Conservation (phyloP, 331 rosid species). For the Arachis monticola region DNA sequence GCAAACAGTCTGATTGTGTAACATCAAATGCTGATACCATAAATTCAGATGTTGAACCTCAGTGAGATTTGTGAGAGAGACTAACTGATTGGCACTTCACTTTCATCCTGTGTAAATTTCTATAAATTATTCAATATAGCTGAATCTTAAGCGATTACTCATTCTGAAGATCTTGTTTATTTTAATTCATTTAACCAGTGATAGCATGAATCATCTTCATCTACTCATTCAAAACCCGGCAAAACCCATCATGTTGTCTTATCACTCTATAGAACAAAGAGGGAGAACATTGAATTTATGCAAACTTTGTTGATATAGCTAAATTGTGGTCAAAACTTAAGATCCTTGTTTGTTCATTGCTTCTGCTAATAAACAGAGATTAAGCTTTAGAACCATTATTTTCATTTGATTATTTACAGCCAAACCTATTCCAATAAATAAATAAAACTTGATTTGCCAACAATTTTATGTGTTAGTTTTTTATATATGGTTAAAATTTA, state of each 20-base stretch:
- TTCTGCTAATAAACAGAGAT: constrained; percentile 8
- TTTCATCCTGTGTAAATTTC: too few relatives aligned
- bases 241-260: too few relatives aligned
- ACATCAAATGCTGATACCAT: constrained; percentile 39
- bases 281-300: too few relatives aligned
- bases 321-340: background rate
- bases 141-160: too few relatives aligned
- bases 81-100: too few relatives aligned
- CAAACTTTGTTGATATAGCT: background rate
- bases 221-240: too few relatives aligned
- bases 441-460: background rate
- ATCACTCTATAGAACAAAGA: too few relatives aligned
- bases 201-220: too few relatives aligned
- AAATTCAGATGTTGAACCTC: constrained; percentile 29
- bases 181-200: too few relatives aligned
- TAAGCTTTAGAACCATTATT: constrained; percentile 15
- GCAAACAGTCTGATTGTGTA: constrained; percentile 42
- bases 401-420: constrained; percentile 7
- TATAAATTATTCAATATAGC: too few relatives aligned
- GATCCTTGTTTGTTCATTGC: background rate
- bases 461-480: background rate
- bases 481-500: background rate
- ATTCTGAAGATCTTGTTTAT: too few relatives aligned
- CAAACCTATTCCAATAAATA: background rate
- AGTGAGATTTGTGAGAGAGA: constrained; percentile 29